Base-by-base conservation (phyloP, 768 basidiomycete genomes). In the Mycena latifolia region DNA sequence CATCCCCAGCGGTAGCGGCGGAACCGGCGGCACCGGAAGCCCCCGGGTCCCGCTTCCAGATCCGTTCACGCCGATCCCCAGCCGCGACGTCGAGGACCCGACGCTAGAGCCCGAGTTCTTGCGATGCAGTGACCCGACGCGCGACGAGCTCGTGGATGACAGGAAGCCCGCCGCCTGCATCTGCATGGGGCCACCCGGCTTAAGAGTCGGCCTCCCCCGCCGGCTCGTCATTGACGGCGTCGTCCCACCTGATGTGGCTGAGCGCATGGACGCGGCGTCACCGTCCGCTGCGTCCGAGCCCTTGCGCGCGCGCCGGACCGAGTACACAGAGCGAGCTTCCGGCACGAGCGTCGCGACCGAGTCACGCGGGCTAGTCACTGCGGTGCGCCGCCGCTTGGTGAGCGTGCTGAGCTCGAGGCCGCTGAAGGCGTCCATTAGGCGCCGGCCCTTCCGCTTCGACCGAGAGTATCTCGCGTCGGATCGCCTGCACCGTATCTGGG, bases 371-470 rank as follows among this genome's bases (percentile, higher is more conserved):
- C 55, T 51, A 50, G 61, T 65, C 70, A 70, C 65, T 69, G 69
- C 70, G 74, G 75, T 68, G 75, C 83, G 78, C 51, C 84, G 83
- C 20, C 79, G 72, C 63, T 84, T 83, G 12, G 89, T 88, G 52
- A 93, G 77, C 24, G 89, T 86, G 35, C 84, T 90, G 62, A 94
- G 80, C 75, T 94, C 92, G 41, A 94, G 80, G 11, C 92, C 91
- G 70, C 87, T 92, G 75, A 94, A 94, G 4, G 92, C 92, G 72
- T 94, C 92, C 77, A 93, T 84, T 50, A 94, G 77, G 53, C 90
- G 82, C 66, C 84, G 83, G n/a, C 8, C 86, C 88, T 73, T 94
- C 92, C 33, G 88, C 88, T 74, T 93, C 92, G 46, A 94, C 86
- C 8, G 82, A 76, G 63, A 84, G 79, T 46, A 94, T 91, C 70